Evolutionary conservation across 805 yeast genomes (phyloP).

Genomic region (Teunomyces barrocoloradensis): DNA sequence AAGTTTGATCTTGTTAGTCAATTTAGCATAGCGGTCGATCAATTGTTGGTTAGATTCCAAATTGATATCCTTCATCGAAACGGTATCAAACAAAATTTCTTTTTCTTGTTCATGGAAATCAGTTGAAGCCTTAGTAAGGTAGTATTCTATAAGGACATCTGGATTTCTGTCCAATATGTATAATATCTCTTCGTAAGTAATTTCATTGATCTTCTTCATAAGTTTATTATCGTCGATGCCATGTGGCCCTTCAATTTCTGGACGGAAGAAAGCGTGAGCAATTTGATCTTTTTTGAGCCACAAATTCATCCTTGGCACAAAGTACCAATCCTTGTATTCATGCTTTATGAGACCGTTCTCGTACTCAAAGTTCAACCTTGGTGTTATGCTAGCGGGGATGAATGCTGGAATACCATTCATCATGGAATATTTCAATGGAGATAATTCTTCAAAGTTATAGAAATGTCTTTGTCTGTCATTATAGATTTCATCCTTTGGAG

Average conservation of each 20-base stretch:
- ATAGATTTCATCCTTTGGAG: conserved; percentile 33
- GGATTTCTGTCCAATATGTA: conserved; percentile 23
- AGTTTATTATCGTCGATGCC: not conserved
- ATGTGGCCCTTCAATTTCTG: conserved; percentile 14
- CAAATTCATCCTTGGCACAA: conserved; percentile 45
- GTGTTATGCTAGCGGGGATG: conserved; percentile 47
- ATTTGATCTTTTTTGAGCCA: conserved; percentile 50
- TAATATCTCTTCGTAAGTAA: conserved; percentile 23
- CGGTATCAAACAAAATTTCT: conserved; percentile 13
- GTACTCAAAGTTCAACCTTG: conserved; percentile 50
- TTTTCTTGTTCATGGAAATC: conserved; percentile 28
- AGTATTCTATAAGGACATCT: conserved; percentile 28
- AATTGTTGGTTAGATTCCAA: not conserved
- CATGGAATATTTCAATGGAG: conserved; percentile 42
- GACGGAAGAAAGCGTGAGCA: conserved; percentile 19
- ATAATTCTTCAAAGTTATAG: conserved; percentile 29
- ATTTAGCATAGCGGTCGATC: conserved; percentile 4
- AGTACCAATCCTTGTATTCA: conserved; percentile 42
- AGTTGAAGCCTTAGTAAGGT: conserved; percentile 28
- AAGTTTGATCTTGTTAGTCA: conserved; percentile 7
- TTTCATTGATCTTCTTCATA: conserved; percentile 3
- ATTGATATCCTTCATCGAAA: conserved; percentile 1
- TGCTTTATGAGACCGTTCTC: conserved; percentile 20
- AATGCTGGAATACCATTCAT: conserved; percentile 53
- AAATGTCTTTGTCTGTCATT: conserved; percentile 39